Evolutionary conservation across 805 yeast genomes (phyloP), one percentile per base, ranked within the genome.

Genomic region (Lipomyces oligophaga): DNA sequence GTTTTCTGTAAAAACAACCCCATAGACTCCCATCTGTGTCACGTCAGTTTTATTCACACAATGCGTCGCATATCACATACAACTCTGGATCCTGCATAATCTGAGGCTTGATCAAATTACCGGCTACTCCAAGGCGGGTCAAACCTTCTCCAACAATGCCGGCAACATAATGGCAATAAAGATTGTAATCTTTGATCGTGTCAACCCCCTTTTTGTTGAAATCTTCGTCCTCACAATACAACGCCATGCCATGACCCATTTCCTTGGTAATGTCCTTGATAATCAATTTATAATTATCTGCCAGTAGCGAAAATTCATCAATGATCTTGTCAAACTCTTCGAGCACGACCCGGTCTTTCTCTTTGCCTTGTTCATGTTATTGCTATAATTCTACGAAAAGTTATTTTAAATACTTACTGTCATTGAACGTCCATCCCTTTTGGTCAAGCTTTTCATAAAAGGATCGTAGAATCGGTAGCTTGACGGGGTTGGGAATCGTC

Each of bases 171-270:
- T 89, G 89, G 68, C 99, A 93, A 71, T 93, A 93, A 52, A 83
- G 72, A 63, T 93, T 89, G 64, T 84, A 93, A 62, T 88, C 97
- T 51, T 76, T 72, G 36, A 85, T 64, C 1, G 96, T 86, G 39
- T 70, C 71, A 38, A 93, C 81, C 1, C 97, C 97, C 52, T 79
- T 78, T 56, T 76, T 63, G 64, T 86, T 87, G 70, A 85, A 85
- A 53, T 81, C 75, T 41, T 83, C 93, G 61, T 83, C 80, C 59
- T 76, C 71, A 42, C 58, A 58, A 67, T 89, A 93, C 62, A 86
- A 88, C 26, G 97, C 97, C 98, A 93, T 93, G 45, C 98, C 98
- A 58, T 85, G 80, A 47, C 97, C 98, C 98, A 93, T 93, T 65
- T 82, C 74, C 47, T 71, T 58, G 38, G 96, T 81, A 58, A 88